Percentiles rank a stretch among this genome's conserved stretches.
Conservation (phyloP, 306 rosid species). For the Senna siamea region DNA sequence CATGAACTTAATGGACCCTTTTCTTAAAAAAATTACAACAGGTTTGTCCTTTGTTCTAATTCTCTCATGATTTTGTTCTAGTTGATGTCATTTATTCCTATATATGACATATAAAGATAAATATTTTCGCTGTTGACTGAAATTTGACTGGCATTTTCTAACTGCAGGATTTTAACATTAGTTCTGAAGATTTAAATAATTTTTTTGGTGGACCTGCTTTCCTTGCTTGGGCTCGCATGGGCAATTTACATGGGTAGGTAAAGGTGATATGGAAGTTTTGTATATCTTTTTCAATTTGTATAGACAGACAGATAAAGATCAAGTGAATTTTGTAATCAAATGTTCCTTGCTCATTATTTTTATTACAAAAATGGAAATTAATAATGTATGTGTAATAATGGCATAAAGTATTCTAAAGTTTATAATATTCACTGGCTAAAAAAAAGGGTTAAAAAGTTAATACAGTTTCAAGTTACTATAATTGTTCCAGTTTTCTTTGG, state of each 20-base stretch:
- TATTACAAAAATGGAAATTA: background rate
- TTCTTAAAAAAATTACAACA: background rate
- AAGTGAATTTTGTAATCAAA: constrained; percentile 13
- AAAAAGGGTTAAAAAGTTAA: background rate
- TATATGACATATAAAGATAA: background rate
- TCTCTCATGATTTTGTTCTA: constrained; percentile 8
- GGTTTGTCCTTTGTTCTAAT: background rate
- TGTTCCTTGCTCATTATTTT: constrained; percentile 29
- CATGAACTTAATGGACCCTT: background rate
- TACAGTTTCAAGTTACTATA: background rate
- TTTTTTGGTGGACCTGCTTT: constrained; percentile 98
- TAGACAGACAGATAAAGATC: constrained; percentile 23
- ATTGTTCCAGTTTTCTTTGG: background rate
- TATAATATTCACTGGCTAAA: background rate
- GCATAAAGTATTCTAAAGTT: constrained; percentile 1
- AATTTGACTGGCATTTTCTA: constrained; percentile 46
- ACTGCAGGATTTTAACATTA: constrained; percentile 78
- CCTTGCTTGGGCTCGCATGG: constrained; percentile 99
- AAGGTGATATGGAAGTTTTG: constrained; percentile 32
- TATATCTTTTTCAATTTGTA: constrained; percentile 6
- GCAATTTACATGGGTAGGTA: constrained; percentile 93
- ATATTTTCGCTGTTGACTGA: constrained; percentile 23
- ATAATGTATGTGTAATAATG: constrained; percentile 12
- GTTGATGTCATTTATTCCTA: constrained; percentile 19
- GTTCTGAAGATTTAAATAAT: constrained; percentile 63